Percentiles rank a stretch among this genome's conserved stretches.
Conservation (phyloP, 1,284 basidiomycete species). For the Ceratorhiza oryzae-sativae region DNA sequence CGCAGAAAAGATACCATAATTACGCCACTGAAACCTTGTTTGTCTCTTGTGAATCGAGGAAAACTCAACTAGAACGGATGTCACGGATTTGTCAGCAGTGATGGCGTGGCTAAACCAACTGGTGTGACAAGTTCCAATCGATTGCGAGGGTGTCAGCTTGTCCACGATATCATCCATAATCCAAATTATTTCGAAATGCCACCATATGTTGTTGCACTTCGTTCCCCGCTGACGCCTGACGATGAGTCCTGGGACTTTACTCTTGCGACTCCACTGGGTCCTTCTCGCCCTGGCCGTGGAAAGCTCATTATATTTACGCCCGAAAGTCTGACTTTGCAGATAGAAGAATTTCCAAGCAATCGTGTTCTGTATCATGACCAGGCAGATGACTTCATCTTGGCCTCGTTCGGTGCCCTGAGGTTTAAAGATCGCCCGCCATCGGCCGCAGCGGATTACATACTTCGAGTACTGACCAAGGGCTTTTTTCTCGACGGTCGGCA, state of each 20-base stretch:
- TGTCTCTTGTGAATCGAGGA: no score
- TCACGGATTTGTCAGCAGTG: constrained; percentile 19
- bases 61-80: background rate
- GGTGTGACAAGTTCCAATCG: constrained; percentile 13
- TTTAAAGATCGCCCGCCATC: constrained; percentile 60
- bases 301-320: constrained; percentile 62
- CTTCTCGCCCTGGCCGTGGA: constrained; percentile 46
- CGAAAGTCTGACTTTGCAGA: constrained; percentile 59
- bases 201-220: constrained; percentile 51
- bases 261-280: background rate
- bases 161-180: background rate
- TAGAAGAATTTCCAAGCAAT: constrained; percentile 61
- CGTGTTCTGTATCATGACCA: constrained; percentile 65
- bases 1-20: background rate
- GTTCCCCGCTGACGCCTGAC: constrained; percentile 52
- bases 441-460: constrained; percentile 62
- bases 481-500: constrained; percentile 64
- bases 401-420: constrained; percentile 61
- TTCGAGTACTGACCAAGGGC: constrained; percentile 61
- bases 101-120: constrained; percentile 13
- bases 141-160: background rate
- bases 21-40: background rate
- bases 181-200: background rate
- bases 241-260: constrained; percentile 62
- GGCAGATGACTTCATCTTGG: constrained; percentile 60